Evolutionary conservation across 2,329 filamentous ascomycete genomes (phyloP), one percentile per base, ranked within the genome.

Genomic region (Talaromyces sp.): DNA sequence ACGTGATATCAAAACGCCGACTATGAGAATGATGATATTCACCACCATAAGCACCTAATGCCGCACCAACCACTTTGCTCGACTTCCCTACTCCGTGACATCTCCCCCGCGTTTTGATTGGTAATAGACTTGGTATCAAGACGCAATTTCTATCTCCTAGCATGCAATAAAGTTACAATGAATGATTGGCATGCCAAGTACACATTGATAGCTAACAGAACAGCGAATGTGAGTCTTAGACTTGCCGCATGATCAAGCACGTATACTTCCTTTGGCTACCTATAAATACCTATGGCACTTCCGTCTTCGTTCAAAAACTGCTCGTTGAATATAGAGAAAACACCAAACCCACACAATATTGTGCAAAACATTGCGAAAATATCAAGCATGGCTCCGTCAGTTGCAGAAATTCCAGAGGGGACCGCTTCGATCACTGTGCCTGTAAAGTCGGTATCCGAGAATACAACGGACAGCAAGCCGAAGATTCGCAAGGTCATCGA

Each of bases 401-500:
- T 61, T 15, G 54, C 59, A 11, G 54, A 53, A 22, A 32, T 57
- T 36, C 33, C 55, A 6, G 32, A 61, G 47, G 32, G 52, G 27
- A 19, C 28, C 4, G 17, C 47, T n/a, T 27, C 32, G 4, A 17
- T 54, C 4, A 30, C 27, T 5, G 55, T 57, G 42, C 59, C 59
- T 8, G 22, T 44, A 8, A 61, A 61, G 59, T 44, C 9, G 3
- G 10, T 49, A 5, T 8, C 27, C 4, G 54, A 30, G n/a, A 25
- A 30, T 9, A 47, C 10, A 8, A 51, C 19, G 25, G 33, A 61
- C 17, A 28, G 32, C 25, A 28, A 28, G n/a, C 55, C 59, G 13
- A 61, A 61, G 47, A 22, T 61, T 17, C 25, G 59, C 11, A 61
- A 53, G 32, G n/a, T 61, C 9, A 47, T 57, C 25, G 47, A 61